Evolutionary conservation across 805 yeast species (phyloP), one percentile per base, ranked within the genome.

Genomic region (Starmerella tilneyi): DNA sequence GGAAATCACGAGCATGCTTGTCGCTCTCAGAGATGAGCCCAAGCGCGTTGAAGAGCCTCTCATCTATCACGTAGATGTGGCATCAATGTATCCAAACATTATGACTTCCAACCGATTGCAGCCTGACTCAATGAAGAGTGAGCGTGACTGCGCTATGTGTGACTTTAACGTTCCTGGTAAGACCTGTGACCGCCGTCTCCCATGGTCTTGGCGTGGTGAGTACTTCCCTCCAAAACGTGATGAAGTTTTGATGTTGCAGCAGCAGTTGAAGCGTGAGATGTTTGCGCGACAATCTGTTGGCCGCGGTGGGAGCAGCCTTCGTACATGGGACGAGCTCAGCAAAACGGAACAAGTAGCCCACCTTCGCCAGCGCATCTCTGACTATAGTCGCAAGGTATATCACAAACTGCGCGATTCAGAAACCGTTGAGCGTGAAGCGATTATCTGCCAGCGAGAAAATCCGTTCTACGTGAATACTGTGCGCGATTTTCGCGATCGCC

Each of bases 151-250:
- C 66, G 97, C 98, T 0, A 78, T 94, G 33, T 94, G 99, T 68
- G 98, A 92, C 56, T 94, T 86, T 66, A 92, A 92, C 61, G 70
- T 95, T 46, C 97, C 96, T 0, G 96, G 94, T 5, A 92, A 92
- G 59, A 73, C 72, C 9, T 92, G 99, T 68, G 98, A 89, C 56
- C 70, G 99, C 59, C 69, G 89, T 45, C 65, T 92, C 45, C 83
- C 88, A 0, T 92, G 99, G 99, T 73, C 94, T 6, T 92, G 99
- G 97, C 78, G 99, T 68, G 99, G 97, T 43, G 98, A 92, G 56
- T 94, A 71, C 57, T 82, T 71, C 53, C 97, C 98, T 0, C 85
- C 96, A 0, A 80, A 84, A 60, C 78, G 77, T 74, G 86, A 81
- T 58, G 98, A 92, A 58, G 89, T 92, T 60, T 75, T 79, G 47